Percentiles rank a stretch among this genome's conserved stretches.
Evolutionary conservation across 768 basidiomycete genomes (phyloP).

Genomic region (Tylopilus balloui): DNA sequence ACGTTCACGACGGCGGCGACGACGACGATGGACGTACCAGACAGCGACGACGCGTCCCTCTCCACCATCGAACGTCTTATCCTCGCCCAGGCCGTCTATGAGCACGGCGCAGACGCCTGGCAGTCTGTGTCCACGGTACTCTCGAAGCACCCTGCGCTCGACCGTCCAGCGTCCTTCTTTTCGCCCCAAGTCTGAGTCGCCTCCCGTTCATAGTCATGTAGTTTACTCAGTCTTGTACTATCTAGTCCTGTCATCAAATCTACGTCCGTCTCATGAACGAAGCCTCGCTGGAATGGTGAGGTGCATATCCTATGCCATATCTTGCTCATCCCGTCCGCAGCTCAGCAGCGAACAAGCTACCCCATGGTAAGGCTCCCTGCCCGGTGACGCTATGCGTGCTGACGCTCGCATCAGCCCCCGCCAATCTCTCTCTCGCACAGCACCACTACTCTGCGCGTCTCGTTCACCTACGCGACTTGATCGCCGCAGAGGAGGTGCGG

Average conservation of each 20-base stretch:
- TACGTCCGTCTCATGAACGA: constrained; percentile 68
- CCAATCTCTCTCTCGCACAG: constrained; percentile 68
- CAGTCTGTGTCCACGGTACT: constrained; percentile 59
- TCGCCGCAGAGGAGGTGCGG: constrained; percentile 65
- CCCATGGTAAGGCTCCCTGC: constrained; percentile 44
- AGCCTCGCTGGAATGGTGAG: constrained; percentile 61
- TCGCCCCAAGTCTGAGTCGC: constrained; percentile 53
- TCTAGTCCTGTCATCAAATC: constrained; percentile 62
- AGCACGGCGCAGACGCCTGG: constrained; percentile 73
- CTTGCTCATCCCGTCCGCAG: constrained; percentile 15
- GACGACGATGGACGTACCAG: constrained; percentile 10
- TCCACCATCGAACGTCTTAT: constrained; percentile 66
- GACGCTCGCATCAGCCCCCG: constrained; percentile 43
- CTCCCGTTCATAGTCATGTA: constrained; percentile 5
- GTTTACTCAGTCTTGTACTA: constrained; percentile 16
- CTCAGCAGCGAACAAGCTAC: constrained; percentile 48
- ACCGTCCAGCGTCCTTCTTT: constrained; percentile 61
- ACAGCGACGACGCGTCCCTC: constrained; percentile 14
- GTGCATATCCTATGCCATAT: not conserved
- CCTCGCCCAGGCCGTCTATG: constrained; percentile 82
- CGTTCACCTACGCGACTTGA: constrained; percentile 65
- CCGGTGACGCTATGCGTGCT: not conserved
- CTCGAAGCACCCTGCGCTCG: constrained; percentile 64
- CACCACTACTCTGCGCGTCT: constrained; percentile 68
- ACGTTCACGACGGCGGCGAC: constrained; percentile 4